Base-by-base conservation (phyloP, 495 filamentous ascomycete species). In the Hyaloscypha finlandica region DNA sequence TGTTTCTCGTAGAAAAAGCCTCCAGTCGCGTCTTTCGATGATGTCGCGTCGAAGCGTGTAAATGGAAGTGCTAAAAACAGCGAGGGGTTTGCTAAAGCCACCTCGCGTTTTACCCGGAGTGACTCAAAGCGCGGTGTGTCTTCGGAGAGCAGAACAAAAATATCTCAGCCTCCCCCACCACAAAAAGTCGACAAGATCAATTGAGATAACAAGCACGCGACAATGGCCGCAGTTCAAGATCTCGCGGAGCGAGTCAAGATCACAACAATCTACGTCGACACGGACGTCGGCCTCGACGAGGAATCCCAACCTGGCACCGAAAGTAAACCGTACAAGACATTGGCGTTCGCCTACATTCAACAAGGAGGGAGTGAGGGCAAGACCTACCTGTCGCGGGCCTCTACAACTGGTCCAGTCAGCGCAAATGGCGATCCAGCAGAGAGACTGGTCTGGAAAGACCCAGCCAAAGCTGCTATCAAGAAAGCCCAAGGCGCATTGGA, bases 381-480 rank as follows among this genome's bases (percentile, higher is more conserved):
- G 33, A 71, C 85, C 72, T 95, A 93, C 75, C 78, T 90, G 48
- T 87, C 81, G 6, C 87, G 88, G 74, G 88, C 90, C 74, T 90
- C 88, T 31, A 78, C 84, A 59, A 90, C 86, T 67, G 90, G 87
- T 42, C 79, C 86, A 16, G 75, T 87, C n/a, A 83, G 80, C 25
- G 84, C 87, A 71, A 83, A 86, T 76, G 81, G 84, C 60, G 88
- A 88, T 69, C 81, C 81, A 37, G 68, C 71, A 61, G 78, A 76
- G 57, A 72, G 75, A 64, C 69, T 80, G n/a, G 85, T 89, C 69
- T 97, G 90, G 89, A 92, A 94, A 77, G 86, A 90, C 61, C 89
- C 90, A 8, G 88, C 92, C 54, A 94, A 94, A 81, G 88, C 87
- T 54, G 92, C 92, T 29, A 71, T 91, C 74, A 96, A 95, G 83